Conservation (phyloP, 352 stramenopile genomes). For the Phytophthora sansomeana region DNA sequence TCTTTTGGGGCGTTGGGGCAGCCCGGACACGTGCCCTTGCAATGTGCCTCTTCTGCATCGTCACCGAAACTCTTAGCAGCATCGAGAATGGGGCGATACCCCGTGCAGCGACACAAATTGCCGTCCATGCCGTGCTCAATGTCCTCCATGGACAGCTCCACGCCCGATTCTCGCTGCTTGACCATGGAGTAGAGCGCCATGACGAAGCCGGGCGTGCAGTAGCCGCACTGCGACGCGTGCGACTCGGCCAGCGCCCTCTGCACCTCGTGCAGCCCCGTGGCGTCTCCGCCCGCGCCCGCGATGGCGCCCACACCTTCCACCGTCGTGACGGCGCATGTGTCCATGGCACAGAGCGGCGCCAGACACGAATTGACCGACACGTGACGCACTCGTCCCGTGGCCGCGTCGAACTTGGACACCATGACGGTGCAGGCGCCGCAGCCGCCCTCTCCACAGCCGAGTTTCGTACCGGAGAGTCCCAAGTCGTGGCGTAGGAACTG, state of each 20-base stretch:
- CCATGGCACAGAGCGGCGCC: conserved; percentile 81
- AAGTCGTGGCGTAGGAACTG: conserved; percentile 83
- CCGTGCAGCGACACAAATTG: conserved; percentile 96
- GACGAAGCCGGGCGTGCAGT: conserved; percentile 91
- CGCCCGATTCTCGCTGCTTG: conserved; percentile 74
- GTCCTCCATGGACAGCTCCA: conserved; percentile 82
- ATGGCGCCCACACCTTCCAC: conserved; percentile 80
- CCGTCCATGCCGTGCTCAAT: conserved; percentile 96
- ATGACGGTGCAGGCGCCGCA: conserved; percentile 98
- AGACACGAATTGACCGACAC: conserved; percentile 91
- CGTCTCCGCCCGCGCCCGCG: conserved; percentile 33
- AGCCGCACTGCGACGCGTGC: conserved; percentile 95
- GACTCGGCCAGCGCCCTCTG: conserved; percentile 92
- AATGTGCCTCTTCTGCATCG: conserved; percentile 65
- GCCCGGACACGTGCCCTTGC: conserved; percentile 67
- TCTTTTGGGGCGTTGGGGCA: conserved; percentile 72
- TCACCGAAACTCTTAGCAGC: conserved; percentile 88
- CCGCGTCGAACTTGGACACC: conserved; percentile 76
- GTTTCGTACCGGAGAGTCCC: conserved; percentile 84
- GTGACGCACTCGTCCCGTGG: conserved; percentile 58
- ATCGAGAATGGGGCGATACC: conserved; percentile 86
- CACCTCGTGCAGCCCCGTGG: conserved; percentile 74
- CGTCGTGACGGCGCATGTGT: conserved; percentile 87
- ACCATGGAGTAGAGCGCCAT: conserved; percentile 89
- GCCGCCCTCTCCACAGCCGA: conserved; percentile 95